A percentile compares a stretch with the other conserved stretches of the same genome.
Conservation (phyloP, 2,329 filamentous ascomycete species). For the Aspergillus amoenus region DNA sequence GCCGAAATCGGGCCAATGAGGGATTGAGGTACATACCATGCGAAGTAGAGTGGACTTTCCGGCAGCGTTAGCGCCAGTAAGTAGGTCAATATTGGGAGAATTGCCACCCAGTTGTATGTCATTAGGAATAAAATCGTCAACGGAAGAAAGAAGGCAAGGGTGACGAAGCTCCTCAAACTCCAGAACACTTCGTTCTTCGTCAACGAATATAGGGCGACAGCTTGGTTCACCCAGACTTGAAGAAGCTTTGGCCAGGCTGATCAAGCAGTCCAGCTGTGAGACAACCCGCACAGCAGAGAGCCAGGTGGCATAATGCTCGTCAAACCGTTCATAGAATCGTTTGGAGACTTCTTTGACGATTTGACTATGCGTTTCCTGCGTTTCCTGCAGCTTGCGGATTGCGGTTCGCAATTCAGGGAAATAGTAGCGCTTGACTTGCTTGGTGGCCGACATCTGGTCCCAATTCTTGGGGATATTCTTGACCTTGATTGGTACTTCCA, state of each 20-base stretch:
- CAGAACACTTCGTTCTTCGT: slow-evolving; percentile 80
- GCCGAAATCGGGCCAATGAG: not conserved
- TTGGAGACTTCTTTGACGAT: slow-evolving; percentile 82
- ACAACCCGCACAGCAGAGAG: slow-evolving; percentile 85
- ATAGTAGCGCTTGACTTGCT: slow-evolving; percentile 90
- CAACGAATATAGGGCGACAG: slow-evolving; percentile 84
- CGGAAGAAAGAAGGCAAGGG: slow-evolving; percentile 86
- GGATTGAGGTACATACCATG: slow-evolving; percentile 64
- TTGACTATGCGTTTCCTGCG: slow-evolving; percentile 89
- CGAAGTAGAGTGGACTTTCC: slow-evolving; percentile 95
- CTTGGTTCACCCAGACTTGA: slow-evolving; percentile 78
- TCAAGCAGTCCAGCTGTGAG: slow-evolving; percentile 89
- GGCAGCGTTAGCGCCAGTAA: slow-evolving; percentile 95
- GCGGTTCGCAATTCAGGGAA: slow-evolving; percentile 78
- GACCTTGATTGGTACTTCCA: slow-evolving; percentile 81
- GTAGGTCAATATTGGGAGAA: slow-evolving; percentile 77
- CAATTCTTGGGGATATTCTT: slow-evolving; percentile 81
- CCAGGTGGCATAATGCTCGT: slow-evolving; percentile 82
- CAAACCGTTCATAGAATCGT: slow-evolving; percentile 84
- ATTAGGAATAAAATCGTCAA: slow-evolving; percentile 95
- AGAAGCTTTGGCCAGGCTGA: slow-evolving; percentile 88
- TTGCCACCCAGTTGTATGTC: slow-evolving; percentile 83
- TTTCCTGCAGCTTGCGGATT: slow-evolving; percentile 86
- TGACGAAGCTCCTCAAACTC: slow-evolving; percentile 91
- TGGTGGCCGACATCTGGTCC: slow-evolving; percentile 95